Conservation (phyloP, 345 rosid species). For the Xanthoceras sorbifolium region DNA sequence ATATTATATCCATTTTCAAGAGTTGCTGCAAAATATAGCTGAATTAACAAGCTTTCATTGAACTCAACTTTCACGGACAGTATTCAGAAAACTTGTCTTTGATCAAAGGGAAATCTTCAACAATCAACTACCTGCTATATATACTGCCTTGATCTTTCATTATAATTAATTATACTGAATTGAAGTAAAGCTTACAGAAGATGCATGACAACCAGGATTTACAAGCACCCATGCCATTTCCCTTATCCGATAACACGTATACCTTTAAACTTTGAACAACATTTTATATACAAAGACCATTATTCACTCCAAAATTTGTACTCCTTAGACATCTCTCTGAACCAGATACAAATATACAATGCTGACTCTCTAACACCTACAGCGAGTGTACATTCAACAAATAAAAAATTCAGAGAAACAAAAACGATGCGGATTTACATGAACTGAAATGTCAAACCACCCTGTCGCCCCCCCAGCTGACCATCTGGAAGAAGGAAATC, state of each 20-base stretch:
- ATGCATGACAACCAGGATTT: background rate
- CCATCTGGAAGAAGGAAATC: background rate
- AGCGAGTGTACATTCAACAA: background rate
- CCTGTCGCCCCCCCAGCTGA: background rate
- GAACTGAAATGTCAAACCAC: background rate
- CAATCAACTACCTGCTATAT: background rate
- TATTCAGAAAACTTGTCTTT: too few species aligned
- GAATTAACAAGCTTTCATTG: too few species aligned
- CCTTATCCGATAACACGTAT: background rate
- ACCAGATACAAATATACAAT: background rate
- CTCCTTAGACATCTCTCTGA: background rate
- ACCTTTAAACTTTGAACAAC: background rate
- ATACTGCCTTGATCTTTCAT: background rate
- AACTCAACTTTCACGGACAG: background rate
- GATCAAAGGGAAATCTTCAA: background rate
- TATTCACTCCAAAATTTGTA: slow-evolving; percentile 6
- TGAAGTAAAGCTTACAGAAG: background rate
- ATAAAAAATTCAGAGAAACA: background rate
- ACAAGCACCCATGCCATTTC: background rate
- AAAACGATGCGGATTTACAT: background rate
- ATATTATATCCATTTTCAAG: too few species aligned
- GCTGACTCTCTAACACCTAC: background rate
- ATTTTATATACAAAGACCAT: background rate
- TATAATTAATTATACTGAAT: too few species aligned
- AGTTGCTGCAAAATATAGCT: too few species aligned